Evolutionary conservation across 768 basidiomycete genomes (phyloP), one percentile per base, ranked within the genome.

Genomic region (Amanita fuliginea): DNA sequence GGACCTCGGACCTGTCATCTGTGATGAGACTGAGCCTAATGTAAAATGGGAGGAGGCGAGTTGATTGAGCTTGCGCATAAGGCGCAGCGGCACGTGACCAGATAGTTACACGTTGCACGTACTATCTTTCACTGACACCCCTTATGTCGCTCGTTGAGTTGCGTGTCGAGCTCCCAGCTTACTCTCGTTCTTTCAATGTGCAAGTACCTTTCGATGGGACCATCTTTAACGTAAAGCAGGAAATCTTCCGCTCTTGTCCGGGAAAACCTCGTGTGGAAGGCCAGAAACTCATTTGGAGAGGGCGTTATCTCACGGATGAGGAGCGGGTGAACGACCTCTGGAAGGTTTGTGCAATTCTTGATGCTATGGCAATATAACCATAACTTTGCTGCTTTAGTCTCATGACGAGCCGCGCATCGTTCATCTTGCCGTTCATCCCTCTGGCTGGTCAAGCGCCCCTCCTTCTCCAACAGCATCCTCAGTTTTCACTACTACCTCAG

Each of bases 11-110:
- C 72, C 68, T 21, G 76, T 75, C 5, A 83, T 90, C 49, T 69
- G 79, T 28, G 62, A 73, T 21, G 72, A 72, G 3, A 72, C 67
- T 6, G 72, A 75, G 45, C 72, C 71, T 32, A 71, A 68, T 6
- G 77, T 92, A 39, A 86, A 78, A 61, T 89, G 86, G 74, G 76
- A 78, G 55, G 80, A 91, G 60, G 80, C 85, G 76, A 85, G 66
- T 72, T 93, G 60, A 78, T 91, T 56, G 86, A 91, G 64, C 68
- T 86, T 8, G 86, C 83, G 6, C 70, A 78, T 59, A 63, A 74
- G 63, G n/a, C n/a, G n/a, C 24, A 16, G 30, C 13, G 49, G 53
- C 59, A 62, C 56, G 56, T 66, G 62, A 63, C 48, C 16, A n/a
- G 36, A 39, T 46, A 46, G 42, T 59, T 59, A 60, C 62, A 63